Evolutionary conservation across 345 rosid genomes (phyloP), one percentile per base, ranked within the genome.

Genomic region (Salix caprea): DNA sequence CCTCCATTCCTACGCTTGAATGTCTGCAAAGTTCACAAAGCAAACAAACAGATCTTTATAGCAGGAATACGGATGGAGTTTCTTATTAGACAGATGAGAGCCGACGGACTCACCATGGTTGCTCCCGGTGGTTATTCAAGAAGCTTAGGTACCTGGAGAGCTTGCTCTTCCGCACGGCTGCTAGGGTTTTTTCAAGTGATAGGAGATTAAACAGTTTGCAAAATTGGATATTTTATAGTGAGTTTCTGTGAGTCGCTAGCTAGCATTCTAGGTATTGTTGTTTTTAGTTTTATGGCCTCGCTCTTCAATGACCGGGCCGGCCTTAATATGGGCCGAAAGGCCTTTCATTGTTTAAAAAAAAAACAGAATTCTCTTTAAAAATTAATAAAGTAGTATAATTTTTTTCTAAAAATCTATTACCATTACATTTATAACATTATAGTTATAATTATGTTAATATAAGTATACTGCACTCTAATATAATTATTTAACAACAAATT

Each of bases 1-100:
- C 97, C 98, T 69, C 94, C 94, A n/a, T 92, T 94, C 85, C 97
- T 87, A 18, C 97, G 91, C 90, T 94, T 94, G 90, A 92, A 92
- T 8, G 97, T 91, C 98, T 94, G 79, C 24, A 1, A 21, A 62
- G n/a, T 23, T 3, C 19, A 50, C 11, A 58, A 9, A 6, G 39
- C 0, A 23, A 26, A 36, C 3, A 19, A 36, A 48, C 6, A 30
- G 62, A 56, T 9, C 62, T 11, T 56, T 0, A 56, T 10, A 34
- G 0, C 5, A 44, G 23, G 7, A 40, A 28, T 16, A 12, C 15
- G n/a, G 39, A 12, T 36, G 34, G 21, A 21, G 2, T 23, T 1
- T 7, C 12, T 24, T 7, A 30, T 10, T 10, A 73, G 24, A 73
- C 18, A 37, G 7, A 67, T 7, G 46, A 67, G 70, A n/a, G 36